These are phyloP conservation scores for Eragrostis curvula DNA, from an alignment of 176 grass and related monocot genomes.

Conservation along the genomic window DNA sequence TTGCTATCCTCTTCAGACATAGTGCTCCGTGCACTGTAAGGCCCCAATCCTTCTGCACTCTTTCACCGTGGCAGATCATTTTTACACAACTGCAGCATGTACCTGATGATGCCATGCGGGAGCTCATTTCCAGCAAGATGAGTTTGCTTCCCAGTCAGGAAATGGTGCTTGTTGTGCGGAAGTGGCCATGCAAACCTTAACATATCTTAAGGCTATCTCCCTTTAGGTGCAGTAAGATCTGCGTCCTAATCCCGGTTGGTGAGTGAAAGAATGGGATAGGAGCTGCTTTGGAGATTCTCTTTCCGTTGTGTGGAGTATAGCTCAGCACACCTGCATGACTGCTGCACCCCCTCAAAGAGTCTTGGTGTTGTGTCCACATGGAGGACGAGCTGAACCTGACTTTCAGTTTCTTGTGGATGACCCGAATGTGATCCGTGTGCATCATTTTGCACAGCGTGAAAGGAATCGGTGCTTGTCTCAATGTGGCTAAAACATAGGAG, in stretches of 20 bases:
- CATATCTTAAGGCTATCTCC: slow-evolving; percentile 22
- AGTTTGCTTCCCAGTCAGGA: slow-evolving; percentile 36
- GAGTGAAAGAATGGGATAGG: slow-evolving; percentile 26
- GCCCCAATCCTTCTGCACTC: slow-evolving; percentile 1
- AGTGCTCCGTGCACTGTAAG: slow-evolving; percentile 23
- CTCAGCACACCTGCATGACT: neutral
- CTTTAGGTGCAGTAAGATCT: slow-evolving; percentile 28
- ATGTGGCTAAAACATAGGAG: neutral
- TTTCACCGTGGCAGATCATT: slow-evolving; percentile 23
- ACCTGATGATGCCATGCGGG: slow-evolving; percentile 2
- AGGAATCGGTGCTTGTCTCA: slow-evolving; percentile 11
- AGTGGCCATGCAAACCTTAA: slow-evolving; percentile 16
- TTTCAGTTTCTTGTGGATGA: slow-evolving; percentile 14
- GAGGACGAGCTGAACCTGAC: neutral
- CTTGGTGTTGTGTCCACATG: slow-evolving; percentile 43
- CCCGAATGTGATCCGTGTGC: neutral
- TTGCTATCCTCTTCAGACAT: neutral
- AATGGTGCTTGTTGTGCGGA: slow-evolving; percentile 1
- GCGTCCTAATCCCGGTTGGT: neutral
- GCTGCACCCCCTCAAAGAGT: neutral
- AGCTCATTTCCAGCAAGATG: slow-evolving; percentile 12
- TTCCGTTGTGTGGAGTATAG: slow-evolving; percentile 20
- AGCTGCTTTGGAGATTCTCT: slow-evolving; percentile 2
- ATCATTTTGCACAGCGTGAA: neutral
- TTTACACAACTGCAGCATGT: slow-evolving; percentile 6